phyloP scores from a whole-genome alignment of 2,329 filamentous ascomycete species.

The Penicillium brevicompactum region DNA sequence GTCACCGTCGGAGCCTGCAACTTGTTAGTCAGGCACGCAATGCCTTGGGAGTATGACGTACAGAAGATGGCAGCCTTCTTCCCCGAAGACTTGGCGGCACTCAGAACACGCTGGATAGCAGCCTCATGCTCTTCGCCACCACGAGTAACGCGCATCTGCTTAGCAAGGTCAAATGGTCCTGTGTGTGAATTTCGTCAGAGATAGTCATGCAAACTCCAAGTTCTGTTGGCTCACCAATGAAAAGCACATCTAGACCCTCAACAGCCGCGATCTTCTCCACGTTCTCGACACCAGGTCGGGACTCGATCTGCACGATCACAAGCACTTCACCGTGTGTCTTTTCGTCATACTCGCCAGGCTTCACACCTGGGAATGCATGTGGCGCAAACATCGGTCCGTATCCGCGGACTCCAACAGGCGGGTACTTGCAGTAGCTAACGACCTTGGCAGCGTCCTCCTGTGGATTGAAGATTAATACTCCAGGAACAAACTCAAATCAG shows the following conservation, averaged over 20 bases:
- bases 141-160: conserved; percentile 40
- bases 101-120: conserved; percentile 39
- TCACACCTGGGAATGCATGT: conserved; percentile 31
- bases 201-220: neutral
- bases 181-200: neutral
- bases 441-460: conserved; percentile 33
- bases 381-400: conserved; percentile 40
- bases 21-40: neutral
- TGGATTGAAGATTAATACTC: neutral
- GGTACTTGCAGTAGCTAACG: conserved; percentile 35
- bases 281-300: conserved; percentile 42
- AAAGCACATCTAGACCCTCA: conserved; percentile 43
- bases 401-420: conserved; percentile 34
- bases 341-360: conserved; percentile 35
- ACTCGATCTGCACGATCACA: conserved; percentile 47
- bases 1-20: conserved; percentile 34
- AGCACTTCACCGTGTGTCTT: conserved; percentile 35
- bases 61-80: conserved; percentile 48
- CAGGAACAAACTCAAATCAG: neutral
- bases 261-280: conserved; percentile 48
- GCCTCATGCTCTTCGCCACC: conserved; percentile 43
- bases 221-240: conserved; percentile 34
- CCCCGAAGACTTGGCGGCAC: conserved; percentile 37
- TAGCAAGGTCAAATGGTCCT: conserved; percentile 41
- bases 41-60: conserved; percentile 15